Evolutionary conservation across 2,329 filamentous ascomycete genomes (phyloP), one percentile per base, ranked within the genome.

Genomic region (Immersiporthe knoxdaviesiana): DNA sequence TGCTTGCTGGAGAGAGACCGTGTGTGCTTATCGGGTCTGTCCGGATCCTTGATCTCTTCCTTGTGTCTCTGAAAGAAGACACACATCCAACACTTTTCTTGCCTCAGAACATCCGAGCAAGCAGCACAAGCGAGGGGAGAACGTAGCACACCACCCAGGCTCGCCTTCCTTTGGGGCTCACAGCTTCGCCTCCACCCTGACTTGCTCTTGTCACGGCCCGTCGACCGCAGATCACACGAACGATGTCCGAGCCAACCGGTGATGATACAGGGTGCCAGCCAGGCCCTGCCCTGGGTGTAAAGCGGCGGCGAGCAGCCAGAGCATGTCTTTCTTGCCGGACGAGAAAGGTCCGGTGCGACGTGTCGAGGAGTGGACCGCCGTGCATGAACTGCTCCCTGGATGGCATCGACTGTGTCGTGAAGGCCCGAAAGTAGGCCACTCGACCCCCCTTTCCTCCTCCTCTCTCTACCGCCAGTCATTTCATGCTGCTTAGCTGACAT

Each of bases 311-410:
- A 21, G 65, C 65, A 35, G 54, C 56, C 3, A 66, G 47, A 37
- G 62, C 62, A 7, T 64, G 62, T 39, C 62, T 64, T 21, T 56
- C 63, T 21, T 56, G 63, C 37, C 32, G 47, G 21, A 30, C n/a
- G 32, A 65, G 63, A 41, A 65, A 65, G 63, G 63, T 65, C 7
- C 63, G 63, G 4, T 65, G 63, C 52, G 63, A 65, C 24, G 63
- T 65, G n/a, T 54, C 63, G 11, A 65, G 63, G 50, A 65, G 63
- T 56, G 63, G 63, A 16, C 63, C 63, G n/a, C 63, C 63, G 27
- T 65, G 63, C 30, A 56, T 65, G 63, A 65, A 65, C 32, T 65
- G 47, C 12, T 58, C 63, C 32, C 50, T 56, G 24, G 63, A 65
- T 65, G 21, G 63, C 5, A 65, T 65, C 16, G 63, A 21, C 12